Base-by-base conservation (phyloP, 306 rosid genomes). In the Purshia tridentata region DNA sequence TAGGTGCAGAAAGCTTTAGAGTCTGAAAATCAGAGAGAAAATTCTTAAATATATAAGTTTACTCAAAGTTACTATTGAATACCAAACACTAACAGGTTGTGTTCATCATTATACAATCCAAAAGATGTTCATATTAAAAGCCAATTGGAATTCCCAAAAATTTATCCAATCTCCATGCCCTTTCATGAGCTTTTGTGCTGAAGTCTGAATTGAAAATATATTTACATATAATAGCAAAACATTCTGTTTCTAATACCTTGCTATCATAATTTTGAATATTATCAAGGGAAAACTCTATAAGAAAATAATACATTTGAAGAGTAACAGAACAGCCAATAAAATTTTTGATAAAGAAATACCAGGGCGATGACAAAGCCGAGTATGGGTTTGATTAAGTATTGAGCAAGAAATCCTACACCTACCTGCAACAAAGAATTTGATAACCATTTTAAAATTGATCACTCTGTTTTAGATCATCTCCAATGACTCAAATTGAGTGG, bases 401-500 rank as follows among this genome's bases (percentile, higher is more conserved):
- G 98, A 53, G 98, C 98, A 74, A 94, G 96, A 85, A 91, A 94
- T 67, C 98, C 98, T 16, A 94, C 88, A 69, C 97, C 97, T 35
- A 94, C 97, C 98, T 94, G 92, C 77, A 82, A 86, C 52, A 74
- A 68, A 70, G 77, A 85, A 72, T n/a, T 23, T 12, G 19, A 72
- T 45, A 49, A 64, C 35, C 55, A 80, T 76, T 60, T 18, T 54
- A 67, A 29, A 65, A 23, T 54, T 35, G 45, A 37, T 18, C 41
- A 8, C 7, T 56, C 41, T 64, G 44, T 61, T 50, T 57, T 8
- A 6, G 66, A n/a, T 68, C 72, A 59, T 2, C 7, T 12, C 10
- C 9, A 23, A 6, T 14, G 16, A 16, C 42, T 45, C 20, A 51
- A 67, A 22, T 19, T 6, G 60, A 57, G 62, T 13, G 56, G 55